Percentiles rank a stretch among this genome's conserved stretches.
Evolutionary conservation across 805 yeast species (phyloP).

Genomic region (Barnettozyma siamensis): DNA sequence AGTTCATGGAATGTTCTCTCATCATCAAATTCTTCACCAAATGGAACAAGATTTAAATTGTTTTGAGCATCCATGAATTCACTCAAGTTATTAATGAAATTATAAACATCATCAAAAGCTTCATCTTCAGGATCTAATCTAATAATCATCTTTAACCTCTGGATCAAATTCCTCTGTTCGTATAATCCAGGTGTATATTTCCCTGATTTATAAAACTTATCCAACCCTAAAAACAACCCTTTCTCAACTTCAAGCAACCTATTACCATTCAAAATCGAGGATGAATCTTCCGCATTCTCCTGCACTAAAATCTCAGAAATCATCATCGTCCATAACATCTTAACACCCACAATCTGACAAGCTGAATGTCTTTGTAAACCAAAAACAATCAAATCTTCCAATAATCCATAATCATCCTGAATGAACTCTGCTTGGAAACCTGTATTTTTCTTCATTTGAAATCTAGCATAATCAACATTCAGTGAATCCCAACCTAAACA

Average conservation of each 20-base stretch:
- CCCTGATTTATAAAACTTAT: conserved; percentile 54
- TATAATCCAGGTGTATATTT: conserved; percentile 48
- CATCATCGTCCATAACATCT: conserved; percentile 64
- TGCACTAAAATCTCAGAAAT: conserved; percentile 59
- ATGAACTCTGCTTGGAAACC: conserved; percentile 68
- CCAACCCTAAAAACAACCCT: conserved; percentile 57
- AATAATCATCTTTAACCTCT: conserved; percentile 42
- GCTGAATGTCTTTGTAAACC: conserved; percentile 60
- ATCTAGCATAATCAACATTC: conserved; percentile 48
- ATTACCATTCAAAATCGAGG: conserved; percentile 37
- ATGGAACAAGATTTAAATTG: conserved; percentile 69
- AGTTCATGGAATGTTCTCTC: conserved; percentile 78
- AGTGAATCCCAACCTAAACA: conserved; percentile 58
- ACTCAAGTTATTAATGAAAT: conserved; percentile 47
- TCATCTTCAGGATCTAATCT: conserved; percentile 60
- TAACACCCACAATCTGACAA: conserved; percentile 58
- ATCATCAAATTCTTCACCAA: conserved; percentile 78
- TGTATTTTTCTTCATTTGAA: conserved; percentile 56
- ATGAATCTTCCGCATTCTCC: conserved; percentile 51
- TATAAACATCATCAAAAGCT: conserved; percentile 44
- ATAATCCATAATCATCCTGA: conserved; percentile 49
- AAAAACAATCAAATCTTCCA: conserved; percentile 59
- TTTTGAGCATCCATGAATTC: conserved; percentile 60
- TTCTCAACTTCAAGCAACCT: conserved; percentile 54
- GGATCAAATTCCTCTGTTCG: conserved; percentile 52